Percentiles rank a stretch among this genome's conserved stretches.
Conservation (phyloP, 2,329 filamentous ascomycete species). For the Aspergillus transmontanensis region DNA sequence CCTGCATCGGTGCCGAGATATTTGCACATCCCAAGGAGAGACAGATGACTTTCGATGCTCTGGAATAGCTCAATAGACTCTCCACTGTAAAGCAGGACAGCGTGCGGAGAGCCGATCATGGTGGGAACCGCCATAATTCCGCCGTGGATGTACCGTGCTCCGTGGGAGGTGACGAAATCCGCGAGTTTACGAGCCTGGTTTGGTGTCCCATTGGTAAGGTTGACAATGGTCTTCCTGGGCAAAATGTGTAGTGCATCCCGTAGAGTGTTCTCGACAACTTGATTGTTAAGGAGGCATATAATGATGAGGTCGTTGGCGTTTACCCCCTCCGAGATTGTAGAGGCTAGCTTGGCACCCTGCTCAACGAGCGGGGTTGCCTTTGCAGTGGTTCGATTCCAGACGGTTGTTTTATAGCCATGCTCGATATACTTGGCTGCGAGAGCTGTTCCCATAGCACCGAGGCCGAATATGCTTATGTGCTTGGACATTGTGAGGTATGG, state of each 20-base stretch:
- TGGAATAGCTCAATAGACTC: background rate
- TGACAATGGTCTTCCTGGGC: constrained; percentile 11
- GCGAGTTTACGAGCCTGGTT: constrained; percentile 12
- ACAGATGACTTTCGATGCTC: background rate
- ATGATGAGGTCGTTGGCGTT: constrained; percentile 10
- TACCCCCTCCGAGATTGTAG: constrained; percentile 2
- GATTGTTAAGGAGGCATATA: constrained; percentile 15
- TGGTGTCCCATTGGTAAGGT: constrained; percentile 18
- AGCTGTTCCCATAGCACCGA: constrained; percentile 18
- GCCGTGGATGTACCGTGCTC: constrained; percentile 17
- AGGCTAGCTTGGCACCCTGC: constrained; percentile 9
- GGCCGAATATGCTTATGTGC: constrained; percentile 14
- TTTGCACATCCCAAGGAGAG: constrained; percentile 2
- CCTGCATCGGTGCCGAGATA: constrained; percentile 13
- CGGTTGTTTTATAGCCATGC: constrained; percentile 6
- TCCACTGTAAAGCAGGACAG: constrained; percentile 12
- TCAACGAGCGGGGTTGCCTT: constrained; percentile 11
- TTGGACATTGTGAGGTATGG: background rate
- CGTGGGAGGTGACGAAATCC: background rate
- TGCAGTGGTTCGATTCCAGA: constrained; percentile 16
- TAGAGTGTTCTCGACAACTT: constrained; percentile 5
- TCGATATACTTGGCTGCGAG: constrained; percentile 13
- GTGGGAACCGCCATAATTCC: constrained; percentile 17
- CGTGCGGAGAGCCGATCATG: constrained; percentile 15
- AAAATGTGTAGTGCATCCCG: background rate